These are phyloP conservation scores for Drosera spatulata DNA, from an alignment of 179 eudicot species.

Conservation along the genomic window DNA sequence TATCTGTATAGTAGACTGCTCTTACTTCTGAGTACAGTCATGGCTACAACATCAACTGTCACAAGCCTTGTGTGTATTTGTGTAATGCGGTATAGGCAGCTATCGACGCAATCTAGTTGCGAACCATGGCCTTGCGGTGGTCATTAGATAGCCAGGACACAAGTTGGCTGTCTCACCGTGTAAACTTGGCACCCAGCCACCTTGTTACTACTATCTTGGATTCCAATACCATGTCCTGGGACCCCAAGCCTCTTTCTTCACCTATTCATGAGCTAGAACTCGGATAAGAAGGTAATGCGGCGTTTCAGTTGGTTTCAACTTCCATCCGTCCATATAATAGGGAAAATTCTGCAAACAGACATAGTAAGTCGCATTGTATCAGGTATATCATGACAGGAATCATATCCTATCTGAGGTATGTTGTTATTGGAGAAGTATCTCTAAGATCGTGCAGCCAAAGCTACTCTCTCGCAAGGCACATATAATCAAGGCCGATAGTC, in stretches of 20 bases:
- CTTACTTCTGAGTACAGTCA: too few relatives aligned
- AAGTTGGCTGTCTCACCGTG: slow-evolving; percentile 69
- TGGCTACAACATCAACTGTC: too few relatives aligned
- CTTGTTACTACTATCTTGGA: slow-evolving; percentile 54
- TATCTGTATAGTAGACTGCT: too few relatives aligned
- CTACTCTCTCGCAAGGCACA: slow-evolving; percentile 89
- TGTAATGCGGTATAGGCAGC: not conserved
- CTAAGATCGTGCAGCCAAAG: slow-evolving; percentile 94
- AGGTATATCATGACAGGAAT: too few relatives aligned
- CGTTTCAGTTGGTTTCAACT: too few relatives aligned
- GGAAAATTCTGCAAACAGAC: too few relatives aligned
- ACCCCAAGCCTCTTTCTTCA: slow-evolving; percentile 85
- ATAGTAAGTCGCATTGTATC: too few relatives aligned
- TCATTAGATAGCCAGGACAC: slow-evolving; percentile 33
- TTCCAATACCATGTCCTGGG: slow-evolving; percentile 96
- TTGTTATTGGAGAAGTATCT: slow-evolving; percentile 43
- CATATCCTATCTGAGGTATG: not conserved
- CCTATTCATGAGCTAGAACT: slow-evolving; percentile 29
- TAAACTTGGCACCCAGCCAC: slow-evolving; percentile 75
- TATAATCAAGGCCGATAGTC: slow-evolving; percentile 81
- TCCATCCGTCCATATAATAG: too few relatives aligned
- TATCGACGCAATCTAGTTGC: slow-evolving; percentile 1
- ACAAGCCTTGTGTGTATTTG: too few relatives aligned
- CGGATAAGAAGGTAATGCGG: not conserved
- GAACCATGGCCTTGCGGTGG: slow-evolving; percentile 17